Evolutionary conservation across 2,329 filamentous ascomycete genomes (phyloP), one percentile per base, ranked within the genome.

Genomic region (Pleoardoris graminearum): DNA sequence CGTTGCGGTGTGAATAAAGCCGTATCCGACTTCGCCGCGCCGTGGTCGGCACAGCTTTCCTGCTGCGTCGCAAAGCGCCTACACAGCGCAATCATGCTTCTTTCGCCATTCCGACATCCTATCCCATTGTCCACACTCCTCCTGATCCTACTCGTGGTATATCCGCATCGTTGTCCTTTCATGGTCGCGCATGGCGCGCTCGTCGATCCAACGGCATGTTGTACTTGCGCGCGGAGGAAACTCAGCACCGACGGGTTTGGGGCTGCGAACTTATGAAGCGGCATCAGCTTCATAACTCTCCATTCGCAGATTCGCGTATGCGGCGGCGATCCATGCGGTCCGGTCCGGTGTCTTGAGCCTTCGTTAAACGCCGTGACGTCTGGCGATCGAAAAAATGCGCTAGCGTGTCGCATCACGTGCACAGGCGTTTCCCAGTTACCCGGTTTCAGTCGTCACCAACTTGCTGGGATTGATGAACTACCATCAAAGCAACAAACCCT

Each of bases 201-300:
- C 19, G 64, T 59, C 52, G 56, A 53, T 16, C 68, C 63, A 52
- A 72, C 69, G 10, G 65, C 62, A 65, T 62, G 53, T 30, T 58
- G 54, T 37, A 69, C 64, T 55, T 74, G 71, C 22, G 65, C 59
- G 52, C 70, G 58, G 38, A 75, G 62, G 58, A 74, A 75, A 62
- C 61, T 70, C 58, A 75, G 54, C 17, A 74, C 70, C 42, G 64
- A 63, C 7, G 71, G 64, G 57, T 71, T 75, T 37, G 72, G 72
- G 48, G 65, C 64, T 42, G 63, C 58, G 48, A 67, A 55, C 55
- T 57, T 62, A 55, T 58, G 65, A 57, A 73, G 65, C 59, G 65
- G 60, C 47, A 61, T 62, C 51, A 65, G 61, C 64, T 67, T 70
- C 71, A 74, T 74, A 62, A 66, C 69, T 73, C 62, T 65, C 55